These are phyloP conservation scores for Colletotrichum kahawae DNA, from an alignment of 2,329 filamentous ascomycete genomes.

Conservation along the genomic window DNA sequence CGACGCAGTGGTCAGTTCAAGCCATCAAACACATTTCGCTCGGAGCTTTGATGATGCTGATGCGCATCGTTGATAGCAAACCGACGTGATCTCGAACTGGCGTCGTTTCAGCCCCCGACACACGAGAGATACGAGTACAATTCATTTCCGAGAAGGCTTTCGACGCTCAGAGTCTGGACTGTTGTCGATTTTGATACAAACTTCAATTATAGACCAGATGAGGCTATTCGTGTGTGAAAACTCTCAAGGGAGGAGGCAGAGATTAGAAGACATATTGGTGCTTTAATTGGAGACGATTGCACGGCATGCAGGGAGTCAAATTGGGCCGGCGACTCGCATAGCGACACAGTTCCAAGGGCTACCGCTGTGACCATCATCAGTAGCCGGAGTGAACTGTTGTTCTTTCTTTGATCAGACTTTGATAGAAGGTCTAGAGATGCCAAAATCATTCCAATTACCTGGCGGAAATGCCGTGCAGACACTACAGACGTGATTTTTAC, in stretches of 20 bases:
- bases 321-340: no score
- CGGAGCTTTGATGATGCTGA: neutral
- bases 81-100: neutral
- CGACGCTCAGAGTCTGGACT: neutral
- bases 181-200: neutral
- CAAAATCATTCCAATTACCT: rapidly evolving
- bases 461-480: neutral
- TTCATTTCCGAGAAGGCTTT: neutral
- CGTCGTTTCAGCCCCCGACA: neutral
- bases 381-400: rapidly evolving
- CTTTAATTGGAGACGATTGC: neutral
- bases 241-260: rapidly evolving
- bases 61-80: rapidly evolving
- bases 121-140: neutral
- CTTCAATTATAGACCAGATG: neutral
- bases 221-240: neutral
- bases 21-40: rapidly evolving
- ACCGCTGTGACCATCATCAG: rapidly evolving
- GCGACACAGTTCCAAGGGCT: neutral
- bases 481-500: neutral
- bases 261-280: neutral
- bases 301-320: rapidly evolving
- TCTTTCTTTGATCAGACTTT: neutral
- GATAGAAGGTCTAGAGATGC: neutral
- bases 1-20: neutral